Base-by-base conservation (phyloP, 805 yeast species). In the Ogataea allantospora region DNA sequence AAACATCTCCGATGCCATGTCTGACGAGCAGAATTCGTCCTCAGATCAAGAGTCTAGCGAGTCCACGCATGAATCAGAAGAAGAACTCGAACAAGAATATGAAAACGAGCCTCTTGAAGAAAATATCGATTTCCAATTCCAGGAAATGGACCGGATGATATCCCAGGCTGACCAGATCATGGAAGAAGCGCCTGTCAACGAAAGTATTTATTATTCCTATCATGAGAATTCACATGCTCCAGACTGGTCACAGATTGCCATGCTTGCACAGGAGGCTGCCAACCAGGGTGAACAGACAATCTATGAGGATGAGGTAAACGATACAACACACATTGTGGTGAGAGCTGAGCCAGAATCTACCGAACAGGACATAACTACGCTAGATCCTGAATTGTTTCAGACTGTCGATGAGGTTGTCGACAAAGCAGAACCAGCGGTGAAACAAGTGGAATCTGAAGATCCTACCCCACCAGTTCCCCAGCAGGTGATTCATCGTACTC, bases 321-420 rank as follows among this genome's bases (percentile, higher is more conserved):
- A 21, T 21, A 21, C 23, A 21, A 21, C 23, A 4, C 23, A 21
- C n/a, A 21, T 21, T 9, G 23, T 21, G 8, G 23, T 21, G 23
- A 21, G 9, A 7, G 23, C 23, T 7, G 23, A 21, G 9, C 23
- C 8, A 21, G 30, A 27, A 9, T 12, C 28, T 12, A 25, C 6
- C 5, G 13, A 5, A 25, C 10, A 5, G 13, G 29, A 32, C 6
- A 15, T 21, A 2, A 17, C 37, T 7, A 12, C 26, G 26, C 13
- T 31, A 4, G 33, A 35, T 12, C 30, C 33, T 3, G 38, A 29
- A 32, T 32, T 35, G 5, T 35, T 18, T 18, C 24, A 35, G 12
- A 35, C 38, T 1, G 33, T 28, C 38, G 42, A 34, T 16, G 44
- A 40, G 12, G 27, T 28, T 23, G 47, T 31, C 8, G 40, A 35